Percentiles rank a stretch among this genome's conserved stretches.
Evolutionary conservation across 345 rosid species (phyloP).

Genomic region (Sonneratia alba): DNA sequence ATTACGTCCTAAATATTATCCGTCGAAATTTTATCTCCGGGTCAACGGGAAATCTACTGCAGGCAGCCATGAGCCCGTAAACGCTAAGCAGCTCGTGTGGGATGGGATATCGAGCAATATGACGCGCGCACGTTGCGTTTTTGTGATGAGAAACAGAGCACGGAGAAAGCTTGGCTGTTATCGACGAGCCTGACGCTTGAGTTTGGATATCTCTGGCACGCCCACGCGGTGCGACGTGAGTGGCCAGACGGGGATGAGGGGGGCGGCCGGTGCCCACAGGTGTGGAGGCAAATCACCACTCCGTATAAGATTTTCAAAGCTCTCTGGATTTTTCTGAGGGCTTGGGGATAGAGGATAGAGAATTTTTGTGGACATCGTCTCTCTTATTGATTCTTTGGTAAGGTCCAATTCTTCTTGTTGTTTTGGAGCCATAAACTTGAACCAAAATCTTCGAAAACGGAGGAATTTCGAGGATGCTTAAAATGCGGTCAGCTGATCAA

Average conservation of each 20-base stretch:
- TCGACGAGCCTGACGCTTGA: neutral
- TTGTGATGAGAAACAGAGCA: neutral
- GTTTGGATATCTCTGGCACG: slow-evolving; percentile 36
- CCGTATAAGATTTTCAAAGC: neutral
- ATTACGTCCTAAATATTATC: too few relatives aligned
- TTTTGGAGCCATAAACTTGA: neutral
- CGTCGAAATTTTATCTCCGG: too few relatives aligned
- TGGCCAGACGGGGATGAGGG: slow-evolving; percentile 46
- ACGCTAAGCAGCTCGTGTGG: too few relatives aligned
- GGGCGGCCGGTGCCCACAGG: slow-evolving; percentile 33
- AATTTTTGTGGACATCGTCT: neutral
- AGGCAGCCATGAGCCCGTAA: too few relatives aligned
- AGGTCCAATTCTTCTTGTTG: neutral
- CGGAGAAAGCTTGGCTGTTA: neutral
- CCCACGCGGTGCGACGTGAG: slow-evolving; percentile 33
- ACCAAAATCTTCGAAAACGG: too few relatives aligned
- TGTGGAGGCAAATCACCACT: slow-evolving; percentile 9
- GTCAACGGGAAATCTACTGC: too few relatives aligned
- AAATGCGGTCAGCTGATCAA: too few relatives aligned
- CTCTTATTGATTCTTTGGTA: neutral
- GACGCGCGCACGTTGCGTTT: neutral
- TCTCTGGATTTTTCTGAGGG: neutral
- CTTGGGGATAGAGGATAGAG: neutral
- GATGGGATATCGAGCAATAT: neutral
- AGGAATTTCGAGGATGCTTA: too few relatives aligned